These are phyloP conservation scores for Geotrichum aggregatum DNA, from an alignment of 1,139 yeast genomes.

Conservation along the genomic window DNA sequence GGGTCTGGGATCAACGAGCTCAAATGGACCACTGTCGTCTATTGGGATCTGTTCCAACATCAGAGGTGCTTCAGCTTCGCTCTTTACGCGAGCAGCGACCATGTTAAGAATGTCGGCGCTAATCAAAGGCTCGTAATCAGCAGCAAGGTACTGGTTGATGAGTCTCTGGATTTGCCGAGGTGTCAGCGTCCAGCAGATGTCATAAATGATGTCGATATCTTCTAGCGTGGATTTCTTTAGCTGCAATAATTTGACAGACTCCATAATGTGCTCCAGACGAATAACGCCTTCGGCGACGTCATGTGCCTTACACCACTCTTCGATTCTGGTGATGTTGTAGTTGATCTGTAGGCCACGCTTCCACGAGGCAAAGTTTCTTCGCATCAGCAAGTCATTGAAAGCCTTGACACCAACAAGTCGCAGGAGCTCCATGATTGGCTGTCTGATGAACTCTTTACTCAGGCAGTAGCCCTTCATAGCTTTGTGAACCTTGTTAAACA, in stretches of 20 bases:
- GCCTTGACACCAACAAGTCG: conserved; percentile 89
- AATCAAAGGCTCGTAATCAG: conserved; percentile 94
- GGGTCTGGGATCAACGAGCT: conserved; percentile 78
- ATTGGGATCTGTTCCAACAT: conserved; percentile 58
- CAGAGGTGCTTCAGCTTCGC: conserved; percentile 35
- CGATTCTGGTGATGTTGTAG: conserved; percentile 91
- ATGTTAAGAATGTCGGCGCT: conserved; percentile 77
- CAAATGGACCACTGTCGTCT: conserved; percentile 72
- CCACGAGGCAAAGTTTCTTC: conserved; percentile 94
- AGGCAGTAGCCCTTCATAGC: conserved; percentile 89
- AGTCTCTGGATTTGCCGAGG: conserved; percentile 93
- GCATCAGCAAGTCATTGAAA: conserved; percentile 93
- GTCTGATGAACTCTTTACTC: conserved; percentile 79
- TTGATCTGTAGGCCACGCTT: conserved; percentile 95
- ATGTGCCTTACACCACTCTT: conserved; percentile 98
- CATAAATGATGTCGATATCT: conserved; percentile 89
- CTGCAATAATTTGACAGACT: conserved; percentile 90
- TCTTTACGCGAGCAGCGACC: conserved; percentile 78
- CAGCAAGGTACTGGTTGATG: conserved; percentile 82
- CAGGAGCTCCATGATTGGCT: conserved; percentile 77
- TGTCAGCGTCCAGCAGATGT: conserved; percentile 88
- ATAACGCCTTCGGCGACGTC: conserved; percentile 88
- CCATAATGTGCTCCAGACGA: conserved; percentile 81
- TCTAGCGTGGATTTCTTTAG: conserved; percentile 84
- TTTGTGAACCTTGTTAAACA: conserved; percentile 88